Percentiles rank a stretch among this genome's conserved stretches.
These are phyloP conservation scores for Calonectria naviculata DNA, from an alignment of 2,329 filamentous ascomycete genomes.

Conservation along the genomic window DNA sequence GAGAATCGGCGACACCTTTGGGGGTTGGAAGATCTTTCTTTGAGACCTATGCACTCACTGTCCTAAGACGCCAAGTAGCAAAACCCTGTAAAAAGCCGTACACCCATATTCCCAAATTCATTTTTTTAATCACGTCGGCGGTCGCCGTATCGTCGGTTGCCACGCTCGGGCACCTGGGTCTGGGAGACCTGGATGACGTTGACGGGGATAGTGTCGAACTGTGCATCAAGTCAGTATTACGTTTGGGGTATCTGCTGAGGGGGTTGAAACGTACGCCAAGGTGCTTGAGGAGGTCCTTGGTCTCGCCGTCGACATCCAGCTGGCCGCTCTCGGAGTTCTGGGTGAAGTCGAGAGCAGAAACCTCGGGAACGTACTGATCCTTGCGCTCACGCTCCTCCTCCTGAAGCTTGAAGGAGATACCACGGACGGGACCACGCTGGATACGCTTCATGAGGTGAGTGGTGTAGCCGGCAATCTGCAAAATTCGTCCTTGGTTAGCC, in stretches of 20 bases:
- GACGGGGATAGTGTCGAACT: slow-evolving; percentile 99
- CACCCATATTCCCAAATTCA: slow-evolving; percentile 50
- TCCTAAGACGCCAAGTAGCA: slow-evolving; percentile 67
- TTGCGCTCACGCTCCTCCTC: slow-evolving; percentile 99
- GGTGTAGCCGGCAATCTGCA: slow-evolving; percentile 97
- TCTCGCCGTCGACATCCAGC: slow-evolving; percentile 96
- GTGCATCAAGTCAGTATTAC: slow-evolving; percentile 42
- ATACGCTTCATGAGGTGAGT: slow-evolving; percentile 99
- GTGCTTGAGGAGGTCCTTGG: slow-evolving; percentile 99
- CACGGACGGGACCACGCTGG: slow-evolving; percentile 97
- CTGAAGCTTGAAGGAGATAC: slow-evolving; percentile 99
- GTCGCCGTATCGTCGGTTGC: slow-evolving; percentile 80
- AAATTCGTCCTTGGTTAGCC: slow-evolving; percentile 28
- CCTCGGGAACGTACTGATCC: slow-evolving; percentile 99
- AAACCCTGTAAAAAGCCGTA: slow-evolving; percentile 57
- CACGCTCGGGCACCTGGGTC: slow-evolving; percentile 85
- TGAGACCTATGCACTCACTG: slow-evolving; percentile 70
- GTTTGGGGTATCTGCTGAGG: neutral
- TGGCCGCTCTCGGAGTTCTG: slow-evolving; percentile 93
- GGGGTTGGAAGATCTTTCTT: slow-evolving; percentile 69
- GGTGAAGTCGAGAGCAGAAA: slow-evolving; percentile 98
- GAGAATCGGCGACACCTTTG: slow-evolving; percentile 93
- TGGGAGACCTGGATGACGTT: slow-evolving; percentile 93
- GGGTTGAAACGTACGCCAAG: slow-evolving; percentile 82
- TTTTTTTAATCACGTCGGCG: slow-evolving; percentile 57